These are phyloP conservation scores for Metschnikowia aberdeeniae DNA, from an alignment of 805 yeast species.

Conservation along the genomic window DNA sequence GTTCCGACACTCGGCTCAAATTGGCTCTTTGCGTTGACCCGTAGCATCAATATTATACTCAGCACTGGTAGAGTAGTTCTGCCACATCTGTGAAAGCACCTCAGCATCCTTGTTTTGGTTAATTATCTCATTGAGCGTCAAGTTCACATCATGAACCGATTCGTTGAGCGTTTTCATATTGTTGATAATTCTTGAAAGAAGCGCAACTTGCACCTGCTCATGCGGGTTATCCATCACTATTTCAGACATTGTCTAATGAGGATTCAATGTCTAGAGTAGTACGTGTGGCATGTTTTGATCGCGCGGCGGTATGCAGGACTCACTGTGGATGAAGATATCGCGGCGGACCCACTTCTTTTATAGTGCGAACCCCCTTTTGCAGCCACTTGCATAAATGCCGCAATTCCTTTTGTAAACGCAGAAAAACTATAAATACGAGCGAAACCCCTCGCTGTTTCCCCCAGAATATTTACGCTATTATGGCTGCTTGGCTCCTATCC, in stretches of 20 bases:
- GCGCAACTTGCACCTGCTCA: conserved; percentile 73
- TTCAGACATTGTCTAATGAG: conserved; percentile 1
- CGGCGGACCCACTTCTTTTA: conserved; percentile 1
- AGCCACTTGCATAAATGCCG: neutral
- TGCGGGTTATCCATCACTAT: conserved; percentile 76
- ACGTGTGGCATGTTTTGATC: too few relatives aligned
- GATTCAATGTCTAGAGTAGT: neutral
- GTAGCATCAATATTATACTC: conserved; percentile 67
- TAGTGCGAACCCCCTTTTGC: neutral
- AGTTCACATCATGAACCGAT: conserved; percentile 61
- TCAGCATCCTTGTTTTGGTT: conserved; percentile 66
- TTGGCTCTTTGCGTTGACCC: conserved; percentile 54
- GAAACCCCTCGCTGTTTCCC: neutral
- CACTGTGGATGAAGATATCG: neutral
- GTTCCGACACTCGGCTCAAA: conserved; percentile 6
- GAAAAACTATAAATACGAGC: neutral
- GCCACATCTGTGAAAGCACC: conserved; percentile 74
- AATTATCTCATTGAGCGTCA: conserved; percentile 57
- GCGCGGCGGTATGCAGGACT: conserved; percentile 1
- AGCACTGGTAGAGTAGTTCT: conserved; percentile 65
- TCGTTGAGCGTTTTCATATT: conserved; percentile 72
- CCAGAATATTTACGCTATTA: too few relatives aligned
- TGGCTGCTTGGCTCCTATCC: too few relatives aligned
- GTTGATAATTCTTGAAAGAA: conserved; percentile 69
- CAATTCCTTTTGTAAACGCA: neutral